Percentiles rank a stretch among this genome's conserved stretches.
Evolutionary conservation across 139 green algal genomes (phyloP).

Genomic region (Chlorella sp.): DNA sequence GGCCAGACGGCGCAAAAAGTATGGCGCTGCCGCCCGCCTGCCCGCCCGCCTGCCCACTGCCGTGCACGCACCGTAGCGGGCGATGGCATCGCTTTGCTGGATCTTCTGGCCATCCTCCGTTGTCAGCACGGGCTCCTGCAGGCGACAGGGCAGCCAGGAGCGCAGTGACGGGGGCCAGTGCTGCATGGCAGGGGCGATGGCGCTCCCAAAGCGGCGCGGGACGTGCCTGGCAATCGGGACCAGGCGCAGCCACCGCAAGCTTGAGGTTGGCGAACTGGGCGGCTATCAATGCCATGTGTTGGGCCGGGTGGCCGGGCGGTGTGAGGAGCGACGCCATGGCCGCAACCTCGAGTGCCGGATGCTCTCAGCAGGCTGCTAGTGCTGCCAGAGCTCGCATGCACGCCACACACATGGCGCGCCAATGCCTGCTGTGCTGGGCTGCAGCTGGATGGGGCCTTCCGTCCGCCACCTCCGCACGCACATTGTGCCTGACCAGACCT

Average conservation of each 20-base stretch:
- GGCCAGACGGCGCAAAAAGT: too few species aligned
- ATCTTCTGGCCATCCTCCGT: slow-evolving; percentile 31
- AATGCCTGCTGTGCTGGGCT: slow-evolving; percentile 2
- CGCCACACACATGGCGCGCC: not conserved
- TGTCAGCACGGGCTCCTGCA: slow-evolving; percentile 39
- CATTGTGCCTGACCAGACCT: too few species aligned
- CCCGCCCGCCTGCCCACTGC: not conserved
- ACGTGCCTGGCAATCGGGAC: slow-evolving; percentile 49
- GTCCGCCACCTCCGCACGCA: too few species aligned
- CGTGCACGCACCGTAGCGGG: slow-evolving; percentile 44
- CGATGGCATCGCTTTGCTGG: slow-evolving; percentile 45
- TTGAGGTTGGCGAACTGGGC: slow-evolving; percentile 40
- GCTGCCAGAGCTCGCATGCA: too few species aligned
- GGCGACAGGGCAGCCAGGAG: not conserved
- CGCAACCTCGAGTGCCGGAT: not conserved
- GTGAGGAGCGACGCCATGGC: slow-evolving; percentile 48
- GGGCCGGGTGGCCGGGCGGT: slow-evolving; percentile 59
- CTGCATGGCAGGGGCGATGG: not conserved
- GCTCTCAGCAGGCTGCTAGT: too few species aligned
- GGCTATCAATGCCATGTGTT: slow-evolving; percentile 58
- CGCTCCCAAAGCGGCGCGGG: not conserved
- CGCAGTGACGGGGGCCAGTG: not conserved
- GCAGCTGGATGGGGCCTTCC: not conserved
- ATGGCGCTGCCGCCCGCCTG: not conserved
- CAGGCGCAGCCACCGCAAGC: slow-evolving; percentile 54